Base-by-base conservation (phyloP, 305 asterid genomes). In the Plantago lanceolata region DNA sequence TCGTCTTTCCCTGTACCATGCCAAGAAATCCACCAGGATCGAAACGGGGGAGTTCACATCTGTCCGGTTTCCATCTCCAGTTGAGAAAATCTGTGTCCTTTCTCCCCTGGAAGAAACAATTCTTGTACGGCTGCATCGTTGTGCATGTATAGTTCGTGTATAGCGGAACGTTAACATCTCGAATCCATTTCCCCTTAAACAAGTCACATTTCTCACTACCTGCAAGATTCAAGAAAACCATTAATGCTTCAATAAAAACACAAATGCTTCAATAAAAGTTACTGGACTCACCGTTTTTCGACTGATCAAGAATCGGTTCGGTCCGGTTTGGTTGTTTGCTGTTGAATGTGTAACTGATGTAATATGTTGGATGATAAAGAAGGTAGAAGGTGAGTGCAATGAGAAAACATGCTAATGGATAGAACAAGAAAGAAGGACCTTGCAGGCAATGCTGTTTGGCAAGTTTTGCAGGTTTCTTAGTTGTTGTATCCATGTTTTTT, bases 11-110 rank as follows among this genome's bases (percentile, higher is more conserved):
- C 35, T 17, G 68, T 0, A 90, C 64, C 24, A 48, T 20, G 4
- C 40, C 24, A 3, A 90, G 76, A 70, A 90, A 87, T 0, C 9
- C 17, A 11, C 61, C 24, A 2, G 95, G 75, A 0, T 60, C n/a
- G 71, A 90, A 84, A 33, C 72, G 79, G 0, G 86, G 86, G 8
- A 90, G 75, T 19, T 75, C 70, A 44, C 96, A 90, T 19, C 70
- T 19, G 17, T 82, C 74, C 0, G 95, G 96, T 55, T 85, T 79
- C 97, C 97, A 90, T 78, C 83, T 90, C 96, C 92, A 87, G 15
- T 77, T 47, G 24, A 87, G 74, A 59, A 82, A 90, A 43, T 71
- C 89, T 0, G 8, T 67, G 47, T 87, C 95, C 33, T 35, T 50
- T 68, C 90, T 73, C 12, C 97, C 97, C 17, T 87, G 71, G 61